A percentile compares a stretch with the other conserved stretches of the same genome.
Conservation (phyloP, 305 asterid species). For the Galium porrigens region DNA sequence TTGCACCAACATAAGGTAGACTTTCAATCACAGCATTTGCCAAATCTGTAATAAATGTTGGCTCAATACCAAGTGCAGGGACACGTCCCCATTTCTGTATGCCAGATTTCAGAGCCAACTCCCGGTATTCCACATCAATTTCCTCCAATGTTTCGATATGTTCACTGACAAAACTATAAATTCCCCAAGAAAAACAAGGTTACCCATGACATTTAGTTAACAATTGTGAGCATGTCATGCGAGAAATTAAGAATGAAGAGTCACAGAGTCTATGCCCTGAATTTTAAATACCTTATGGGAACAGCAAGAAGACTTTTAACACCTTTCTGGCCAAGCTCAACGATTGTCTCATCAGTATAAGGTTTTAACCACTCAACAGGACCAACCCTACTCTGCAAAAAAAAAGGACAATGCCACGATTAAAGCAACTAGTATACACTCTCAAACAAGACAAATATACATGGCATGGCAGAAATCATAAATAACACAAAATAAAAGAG, state of each 20-base stretch:
- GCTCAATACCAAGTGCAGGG: conserved; percentile 89
- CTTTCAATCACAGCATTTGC: conserved; percentile 98
- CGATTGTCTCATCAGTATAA: conserved; percentile 82
- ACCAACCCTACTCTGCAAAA: conserved; percentile 89
- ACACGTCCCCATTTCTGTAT: conserved; percentile 88
- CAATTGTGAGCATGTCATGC: neutral
- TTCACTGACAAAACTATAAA: conserved; percentile 78
- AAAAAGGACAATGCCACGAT: conserved; percentile 11
- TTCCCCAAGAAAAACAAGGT: neutral
- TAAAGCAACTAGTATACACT: conserved; percentile 6
- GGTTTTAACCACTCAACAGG: conserved; percentile 99
- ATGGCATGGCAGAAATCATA: neutral
- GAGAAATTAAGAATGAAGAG: neutral
- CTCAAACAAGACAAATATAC: neutral
- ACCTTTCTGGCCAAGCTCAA: conserved; percentile 83
- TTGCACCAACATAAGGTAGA: conserved; percentile 97
- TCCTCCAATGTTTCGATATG: conserved; percentile 96
- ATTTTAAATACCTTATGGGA: conserved; percentile 57
- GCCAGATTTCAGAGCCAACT: conserved; percentile 82
- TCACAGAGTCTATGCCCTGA: neutral
- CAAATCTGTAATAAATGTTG: conserved; percentile 80
- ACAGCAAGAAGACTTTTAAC: conserved; percentile 90
- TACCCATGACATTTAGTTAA: neutral
- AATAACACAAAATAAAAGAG: neutral
- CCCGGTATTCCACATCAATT: conserved; percentile 96